These are phyloP conservation scores for Leccinum subtestaceum DNA, from an alignment of 768 basidiomycete genomes.

Conservation along the genomic window DNA sequence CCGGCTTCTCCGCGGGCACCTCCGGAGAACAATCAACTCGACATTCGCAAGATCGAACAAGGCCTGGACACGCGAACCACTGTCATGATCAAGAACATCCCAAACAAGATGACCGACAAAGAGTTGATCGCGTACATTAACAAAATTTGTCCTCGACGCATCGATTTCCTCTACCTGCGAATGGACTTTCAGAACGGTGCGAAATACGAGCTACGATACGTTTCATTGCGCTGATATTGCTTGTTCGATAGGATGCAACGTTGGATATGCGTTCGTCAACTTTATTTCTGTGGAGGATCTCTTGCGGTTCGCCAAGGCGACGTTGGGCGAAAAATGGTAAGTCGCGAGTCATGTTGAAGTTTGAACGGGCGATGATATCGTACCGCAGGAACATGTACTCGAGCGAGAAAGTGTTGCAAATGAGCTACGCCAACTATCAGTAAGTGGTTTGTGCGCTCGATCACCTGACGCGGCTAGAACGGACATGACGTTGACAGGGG, in stretches of 20 bases:
- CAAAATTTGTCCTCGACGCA: slow-evolving; percentile 68
- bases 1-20: slow-evolving; percentile 27
- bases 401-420: slow-evolving; percentile 85
- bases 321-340: slow-evolving; percentile 80
- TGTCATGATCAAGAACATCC: slow-evolving; percentile 90
- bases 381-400: slow-evolving; percentile 81
- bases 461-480: slow-evolving; percentile 9
- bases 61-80: slow-evolving; percentile 81
- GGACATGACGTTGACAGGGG: slow-evolving; percentile 46
- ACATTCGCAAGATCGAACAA: slow-evolving; percentile 68
- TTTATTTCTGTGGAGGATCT: slow-evolving; percentile 80
- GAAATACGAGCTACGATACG: slow-evolving; percentile 12
- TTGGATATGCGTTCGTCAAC: slow-evolving; percentile 87
- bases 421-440: slow-evolving; percentile 94
- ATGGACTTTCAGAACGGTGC: slow-evolving; percentile 84
- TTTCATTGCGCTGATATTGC: slow-evolving; percentile 3
- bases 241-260: slow-evolving; percentile 60
- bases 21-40: slow-evolving; percentile 55
- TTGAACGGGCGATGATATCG: slow-evolving; percentile 3
- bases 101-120: slow-evolving; percentile 84
- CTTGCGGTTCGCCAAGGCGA: slow-evolving; percentile 67
- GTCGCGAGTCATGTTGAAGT: slow-evolving; percentile 14
- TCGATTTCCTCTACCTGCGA: slow-evolving; percentile 85
- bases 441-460: slow-evolving; percentile 38
- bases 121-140: slow-evolving; percentile 67